These are phyloP conservation scores for Rhododendron henanense DNA, from an alignment of 148 eudicot species.

Conservation along the genomic window DNA sequence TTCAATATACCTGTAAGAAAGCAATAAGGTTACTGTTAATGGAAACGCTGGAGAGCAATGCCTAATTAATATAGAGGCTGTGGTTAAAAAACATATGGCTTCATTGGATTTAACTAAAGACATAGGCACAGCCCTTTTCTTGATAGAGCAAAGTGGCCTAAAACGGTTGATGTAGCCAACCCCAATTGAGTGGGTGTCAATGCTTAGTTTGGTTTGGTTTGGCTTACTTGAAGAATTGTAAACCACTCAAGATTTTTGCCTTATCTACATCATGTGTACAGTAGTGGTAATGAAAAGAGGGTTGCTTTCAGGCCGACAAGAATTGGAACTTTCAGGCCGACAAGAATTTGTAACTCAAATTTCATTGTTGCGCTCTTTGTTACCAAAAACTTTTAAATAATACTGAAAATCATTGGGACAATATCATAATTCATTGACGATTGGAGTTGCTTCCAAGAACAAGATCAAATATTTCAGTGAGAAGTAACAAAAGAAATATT, in stretches of 20 bases:
- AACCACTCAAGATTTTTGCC: background rate
- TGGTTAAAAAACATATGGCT: background rate
- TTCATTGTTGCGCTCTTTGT: background rate
- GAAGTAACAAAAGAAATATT: background rate
- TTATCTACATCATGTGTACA: background rate
- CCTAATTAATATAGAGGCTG: background rate
- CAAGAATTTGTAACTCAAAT: background rate
- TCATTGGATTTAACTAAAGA: background rate
- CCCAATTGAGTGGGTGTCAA: background rate
- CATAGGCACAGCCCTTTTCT: background rate
- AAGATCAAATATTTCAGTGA: background rate
- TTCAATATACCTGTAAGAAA: constrained; percentile 66
- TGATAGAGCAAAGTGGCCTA: background rate
- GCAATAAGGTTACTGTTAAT: background rate
- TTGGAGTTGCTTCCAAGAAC: background rate
- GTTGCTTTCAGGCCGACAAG: background rate
- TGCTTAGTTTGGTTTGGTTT: background rate
- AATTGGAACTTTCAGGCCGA: background rate
- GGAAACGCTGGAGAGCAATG: background rate
- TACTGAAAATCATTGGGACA: background rate
- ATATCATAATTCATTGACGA: background rate
- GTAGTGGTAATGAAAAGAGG: background rate
- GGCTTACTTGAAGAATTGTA: background rate
- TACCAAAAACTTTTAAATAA: background rate
- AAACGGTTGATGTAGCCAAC: background rate